A percentile compares a stretch with the other conserved stretches of the same genome.
Evolutionary conservation across 495 filamentous ascomycete species (phyloP).

Genomic region (Venustampulla echinocandica): DNA sequence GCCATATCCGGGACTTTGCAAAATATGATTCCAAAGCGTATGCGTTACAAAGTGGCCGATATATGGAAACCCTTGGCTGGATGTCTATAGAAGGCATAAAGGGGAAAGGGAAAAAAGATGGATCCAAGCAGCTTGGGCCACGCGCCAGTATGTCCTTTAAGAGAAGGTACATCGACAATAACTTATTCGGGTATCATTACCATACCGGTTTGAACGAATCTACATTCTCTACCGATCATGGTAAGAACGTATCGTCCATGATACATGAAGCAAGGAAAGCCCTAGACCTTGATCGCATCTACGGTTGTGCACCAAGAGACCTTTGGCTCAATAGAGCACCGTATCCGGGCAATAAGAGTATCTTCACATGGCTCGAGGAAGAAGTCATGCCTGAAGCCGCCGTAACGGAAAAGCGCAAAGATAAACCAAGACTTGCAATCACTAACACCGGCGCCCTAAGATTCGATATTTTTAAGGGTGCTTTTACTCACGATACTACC

Average conservation of each 20-base stretch:
- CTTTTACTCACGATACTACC: constrained; percentile 77
- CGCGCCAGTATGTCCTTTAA: constrained; percentile 47
- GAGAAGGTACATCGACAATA: constrained; percentile 91
- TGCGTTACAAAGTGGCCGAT: constrained; percentile 82
- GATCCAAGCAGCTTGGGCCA: constrained; percentile 7
- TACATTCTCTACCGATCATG: constrained; percentile 72
- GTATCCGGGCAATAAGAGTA: constrained; percentile 59
- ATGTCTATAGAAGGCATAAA: constrained; percentile 72
- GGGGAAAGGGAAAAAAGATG: constrained; percentile 23
- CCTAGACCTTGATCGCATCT: constrained; percentile 61
- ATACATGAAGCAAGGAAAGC: constrained; percentile 62
- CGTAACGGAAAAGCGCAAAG: constrained; percentile 28
- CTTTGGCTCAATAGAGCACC: constrained; percentile 70
- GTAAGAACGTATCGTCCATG: constrained; percentile 59
- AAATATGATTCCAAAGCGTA: constrained; percentile 73
- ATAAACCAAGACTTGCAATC: constrained; percentile 56
- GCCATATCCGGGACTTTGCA: constrained; percentile 79
- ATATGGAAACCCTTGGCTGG: constrained; percentile 97
- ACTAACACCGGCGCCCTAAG: constrained; percentile 85
- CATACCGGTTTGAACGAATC: constrained; percentile 62
- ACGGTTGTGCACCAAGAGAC: constrained; percentile 76
- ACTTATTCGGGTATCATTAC: constrained; percentile 73
- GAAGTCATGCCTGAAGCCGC: constrained; percentile 60
- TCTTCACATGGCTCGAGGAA: constrained; percentile 73
- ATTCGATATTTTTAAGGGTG: constrained; percentile 89